These are phyloP conservation scores for Erigeron philadelphicus DNA, from an alignment of 140 eudicot species.

Conservation along the genomic window DNA sequence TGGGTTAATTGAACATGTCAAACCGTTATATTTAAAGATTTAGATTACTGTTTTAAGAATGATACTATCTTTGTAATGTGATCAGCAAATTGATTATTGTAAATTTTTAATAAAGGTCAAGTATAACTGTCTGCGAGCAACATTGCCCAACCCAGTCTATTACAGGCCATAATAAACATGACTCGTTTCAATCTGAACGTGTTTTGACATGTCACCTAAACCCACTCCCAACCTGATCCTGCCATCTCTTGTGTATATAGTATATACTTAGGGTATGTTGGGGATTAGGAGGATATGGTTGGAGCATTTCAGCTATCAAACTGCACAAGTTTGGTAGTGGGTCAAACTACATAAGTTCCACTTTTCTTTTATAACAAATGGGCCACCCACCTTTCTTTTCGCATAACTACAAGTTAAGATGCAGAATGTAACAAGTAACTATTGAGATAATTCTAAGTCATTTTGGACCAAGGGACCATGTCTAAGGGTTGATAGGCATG, in stretches of 20 bases:
- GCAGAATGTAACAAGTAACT: not conserved
- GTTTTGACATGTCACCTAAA: not conserved
- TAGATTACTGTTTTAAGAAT: not conserved
- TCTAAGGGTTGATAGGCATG: constrained; percentile 16
- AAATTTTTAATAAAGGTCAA: not conserved
- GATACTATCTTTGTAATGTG: not conserved
- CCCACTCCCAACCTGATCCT: not conserved
- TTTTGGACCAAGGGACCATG: constrained; percentile 29
- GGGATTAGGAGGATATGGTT: not conserved
- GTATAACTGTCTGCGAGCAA: not conserved
- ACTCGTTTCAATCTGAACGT: not conserved
- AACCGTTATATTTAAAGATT: not conserved
- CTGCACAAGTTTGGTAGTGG: constrained; percentile 1
- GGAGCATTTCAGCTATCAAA: not conserved
- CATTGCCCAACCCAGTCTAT: not conserved
- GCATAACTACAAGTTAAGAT: constrained; percentile 4
- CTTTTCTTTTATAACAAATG: not conserved
- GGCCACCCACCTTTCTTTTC: not conserved
- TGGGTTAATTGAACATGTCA: not conserved
- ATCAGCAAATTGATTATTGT: not conserved
- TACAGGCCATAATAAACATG: not conserved
- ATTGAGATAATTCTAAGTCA: not conserved
- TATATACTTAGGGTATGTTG: not conserved
- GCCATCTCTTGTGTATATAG: not conserved
- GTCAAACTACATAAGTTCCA: constrained; percentile 12